These are phyloP conservation scores for Clathrospora elynae DNA, from an alignment of 2,329 filamentous ascomycete genomes.

Conservation along the genomic window DNA sequence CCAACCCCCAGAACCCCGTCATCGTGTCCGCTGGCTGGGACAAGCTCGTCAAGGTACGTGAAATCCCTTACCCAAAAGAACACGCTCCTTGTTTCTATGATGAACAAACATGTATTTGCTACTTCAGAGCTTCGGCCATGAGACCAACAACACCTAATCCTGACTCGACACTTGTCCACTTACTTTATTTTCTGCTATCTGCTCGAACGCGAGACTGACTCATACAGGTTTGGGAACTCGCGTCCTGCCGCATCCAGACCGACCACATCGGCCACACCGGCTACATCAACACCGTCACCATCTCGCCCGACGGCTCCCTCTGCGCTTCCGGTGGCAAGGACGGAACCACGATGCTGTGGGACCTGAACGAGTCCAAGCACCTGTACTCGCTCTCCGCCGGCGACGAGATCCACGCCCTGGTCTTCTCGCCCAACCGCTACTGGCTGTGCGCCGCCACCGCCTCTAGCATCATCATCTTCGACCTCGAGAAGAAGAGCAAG, in stretches of 20 bases:
- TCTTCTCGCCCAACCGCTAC: conserved; percentile 99
- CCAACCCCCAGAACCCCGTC: conserved; percentile 99
- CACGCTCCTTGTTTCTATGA: conserved; percentile 66
- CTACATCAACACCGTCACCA: conserved; percentile 99
- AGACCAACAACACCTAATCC: conserved; percentile 93
- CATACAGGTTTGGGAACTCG: conserved; percentile 96
- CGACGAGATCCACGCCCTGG: conserved; percentile 99
- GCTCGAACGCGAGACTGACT: conserved; percentile 37
- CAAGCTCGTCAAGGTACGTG: conserved; percentile 98
- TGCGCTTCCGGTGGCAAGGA: conserved; percentile 99
- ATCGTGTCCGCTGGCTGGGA: conserved; percentile 99
- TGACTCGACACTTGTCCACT: conserved; percentile 60
- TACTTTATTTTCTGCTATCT: conserved; percentile 1
- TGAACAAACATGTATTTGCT: conserved; percentile 99
- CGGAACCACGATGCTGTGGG: conserved; percentile 99
- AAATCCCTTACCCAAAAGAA: conserved; percentile 6
- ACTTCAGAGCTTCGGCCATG: conserved; percentile 99
- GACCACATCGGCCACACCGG: conserved; percentile 99
- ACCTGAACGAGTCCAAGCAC: conserved; percentile 99
- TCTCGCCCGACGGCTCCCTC: conserved; percentile 98
- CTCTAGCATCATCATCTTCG: conserved; percentile 99
- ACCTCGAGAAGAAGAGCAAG: conserved; percentile 99
- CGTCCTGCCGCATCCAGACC: conserved; percentile 98
- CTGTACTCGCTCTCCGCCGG: conserved; percentile 99
- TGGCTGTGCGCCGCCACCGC: conserved; percentile 99